A percentile compares a stretch with the other conserved stretches of the same genome.
These are phyloP conservation scores for Yamadazyma pseudoaaseri DNA, from an alignment of 1,139 yeast genomes.

Conservation along the genomic window DNA sequence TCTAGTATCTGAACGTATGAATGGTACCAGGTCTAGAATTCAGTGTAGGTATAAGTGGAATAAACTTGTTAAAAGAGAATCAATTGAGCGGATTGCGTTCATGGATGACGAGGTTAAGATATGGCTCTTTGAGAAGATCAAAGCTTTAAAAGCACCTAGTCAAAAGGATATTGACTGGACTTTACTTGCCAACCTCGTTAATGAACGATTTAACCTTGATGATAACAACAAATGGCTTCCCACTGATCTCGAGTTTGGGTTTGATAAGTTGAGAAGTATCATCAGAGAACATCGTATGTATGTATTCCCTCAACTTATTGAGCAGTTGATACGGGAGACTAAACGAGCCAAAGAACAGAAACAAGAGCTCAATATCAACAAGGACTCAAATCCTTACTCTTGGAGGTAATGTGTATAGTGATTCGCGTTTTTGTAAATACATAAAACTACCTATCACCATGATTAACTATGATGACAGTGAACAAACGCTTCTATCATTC, in stretches of 20 bases:
- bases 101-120: slow-evolving; percentile 52
- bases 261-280: slow-evolving; percentile 32
- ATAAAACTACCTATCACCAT: slow-evolving; percentile 11
- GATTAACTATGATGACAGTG: slow-evolving; percentile 28
- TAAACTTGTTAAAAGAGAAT: slow-evolving; percentile 65
- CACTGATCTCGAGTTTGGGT: slow-evolving; percentile 34
- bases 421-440: background rate
- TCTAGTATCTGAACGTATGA: slow-evolving; percentile 81
- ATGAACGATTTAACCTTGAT: slow-evolving; percentile 10
- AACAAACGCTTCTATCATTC: slow-evolving; percentile 18
- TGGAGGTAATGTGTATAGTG: background rate
- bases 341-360: background rate
- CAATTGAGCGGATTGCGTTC: slow-evolving; percentile 45
- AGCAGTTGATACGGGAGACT: slow-evolving; percentile 17
- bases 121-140: slow-evolving; percentile 57
- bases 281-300: slow-evolving; percentile 29
- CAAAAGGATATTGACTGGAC: slow-evolving; percentile 63
- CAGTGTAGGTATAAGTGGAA: slow-evolving; percentile 97
- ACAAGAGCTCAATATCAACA: background rate
- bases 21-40: slow-evolving; percentile 82
- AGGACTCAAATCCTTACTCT: background rate
- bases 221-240: slow-evolving; percentile 24
- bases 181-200: slow-evolving; percentile 11
- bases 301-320: slow-evolving; percentile 22
- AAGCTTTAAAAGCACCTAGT: slow-evolving; percentile 45